These are phyloP conservation scores for Boletus rex-veris DNA, from an alignment of 768 basidiomycete species.

Conservation along the genomic window DNA sequence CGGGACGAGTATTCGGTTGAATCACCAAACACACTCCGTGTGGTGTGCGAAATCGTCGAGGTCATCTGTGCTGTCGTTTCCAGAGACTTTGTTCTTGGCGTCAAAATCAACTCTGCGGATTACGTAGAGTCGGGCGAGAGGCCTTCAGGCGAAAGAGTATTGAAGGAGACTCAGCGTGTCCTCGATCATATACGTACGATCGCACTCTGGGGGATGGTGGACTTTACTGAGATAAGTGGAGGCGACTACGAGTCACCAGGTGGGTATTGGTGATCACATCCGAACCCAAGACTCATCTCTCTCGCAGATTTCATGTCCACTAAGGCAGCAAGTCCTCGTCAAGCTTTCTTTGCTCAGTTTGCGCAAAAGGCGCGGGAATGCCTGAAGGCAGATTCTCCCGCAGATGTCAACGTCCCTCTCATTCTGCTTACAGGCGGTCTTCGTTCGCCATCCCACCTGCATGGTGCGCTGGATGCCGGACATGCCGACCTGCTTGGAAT, in stretches of 20 bases:
- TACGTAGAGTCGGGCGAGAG: constrained; percentile 43
- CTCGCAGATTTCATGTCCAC: constrained; percentile 42
- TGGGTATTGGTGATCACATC: constrained; percentile 24
- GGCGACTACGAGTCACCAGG: constrained; percentile 83
- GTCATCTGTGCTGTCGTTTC: constrained; percentile 55
- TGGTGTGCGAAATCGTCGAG: constrained; percentile 54
- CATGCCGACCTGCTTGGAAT: constrained; percentile 78
- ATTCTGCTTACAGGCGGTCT: constrained; percentile 83
- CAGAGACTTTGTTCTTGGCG: constrained; percentile 60
- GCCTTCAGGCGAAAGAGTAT: constrained; percentile 31
- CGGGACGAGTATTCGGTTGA: constrained; percentile 57
- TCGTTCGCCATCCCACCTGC: constrained; percentile 52
- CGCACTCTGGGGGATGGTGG: constrained; percentile 60
- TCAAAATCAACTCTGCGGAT: constrained; percentile 82
- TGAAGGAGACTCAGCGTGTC: constrained; percentile 37
- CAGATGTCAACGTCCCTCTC: constrained; percentile 42
- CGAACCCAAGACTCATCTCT: not conserved
- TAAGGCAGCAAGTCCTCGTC: constrained; percentile 39
- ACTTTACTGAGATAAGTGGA: constrained; percentile 87
- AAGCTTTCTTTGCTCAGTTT: constrained; percentile 72
- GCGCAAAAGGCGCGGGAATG: constrained; percentile 51
- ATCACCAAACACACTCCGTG: constrained; percentile 44
- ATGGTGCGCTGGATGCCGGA: constrained; percentile 45
- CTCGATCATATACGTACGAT: constrained; percentile 60
- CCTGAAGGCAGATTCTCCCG: constrained; percentile 35